Evolutionary conservation across 331 rosid species (phyloP), one percentile per base, ranked within the genome.

Genomic region (Quercus phellos): DNA sequence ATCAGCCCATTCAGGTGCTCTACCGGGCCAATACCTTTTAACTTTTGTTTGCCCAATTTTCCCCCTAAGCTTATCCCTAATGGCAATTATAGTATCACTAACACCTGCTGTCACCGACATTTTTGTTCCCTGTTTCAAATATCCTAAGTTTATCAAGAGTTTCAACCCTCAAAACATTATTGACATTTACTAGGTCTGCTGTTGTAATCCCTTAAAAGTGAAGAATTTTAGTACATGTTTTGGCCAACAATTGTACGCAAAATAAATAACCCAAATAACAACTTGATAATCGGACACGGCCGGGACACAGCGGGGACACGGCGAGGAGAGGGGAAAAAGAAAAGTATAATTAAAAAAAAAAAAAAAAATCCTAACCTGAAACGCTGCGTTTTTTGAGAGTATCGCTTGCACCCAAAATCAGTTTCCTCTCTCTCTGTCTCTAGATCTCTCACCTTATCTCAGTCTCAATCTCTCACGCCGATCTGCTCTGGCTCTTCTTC

Each of bases 31-130:
- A 83, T 94, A 94, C 78, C 98, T 85, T 78, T 87, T 87, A 30
- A 94, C 98, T 70, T 91, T 94, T 0, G 98, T 94, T 81, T 89
- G 94, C 56, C 98, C 98, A 70, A 94, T 94, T 92, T 91, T 94
- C 82, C 99, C 99, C 63, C 93, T 85, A 12, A 92, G 96, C 79
- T 94, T 94, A 75, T 94, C 99, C 86, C 99, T 88, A 22, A 94
- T 51, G n/a, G 99, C 90, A 76, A 94, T 92, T 29, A 91, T 72
- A 2, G 96, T 84, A 84, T 94, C 98, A 56, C 97, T 94, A 81
- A 94, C 99, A 51, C 99, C 99, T 14, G 98, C 99, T 3, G 98
- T 94, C 79, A 92, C 99, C 18, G 96, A 94, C 97, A 94, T 91
- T 2, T 71, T 77, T 72, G 80, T 5, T 17, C 21, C 38, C 38